These are phyloP conservation scores for Trypanosoma avium DNA, from an alignment of 208 protist species.

Conservation along the genomic window DNA sequence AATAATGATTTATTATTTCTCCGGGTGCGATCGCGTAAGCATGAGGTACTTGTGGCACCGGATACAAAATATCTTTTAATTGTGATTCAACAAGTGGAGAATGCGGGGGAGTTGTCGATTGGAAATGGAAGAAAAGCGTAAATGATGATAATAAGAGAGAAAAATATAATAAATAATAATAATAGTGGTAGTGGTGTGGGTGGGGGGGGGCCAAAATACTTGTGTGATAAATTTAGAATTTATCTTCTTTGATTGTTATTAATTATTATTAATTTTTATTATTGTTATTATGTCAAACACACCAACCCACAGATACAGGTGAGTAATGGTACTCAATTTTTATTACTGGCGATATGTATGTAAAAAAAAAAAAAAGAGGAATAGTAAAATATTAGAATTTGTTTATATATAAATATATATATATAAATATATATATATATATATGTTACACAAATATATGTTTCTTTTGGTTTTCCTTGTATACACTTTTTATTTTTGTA, in stretches of 20 bases:
- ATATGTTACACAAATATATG: neutral
- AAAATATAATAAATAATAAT: too few relatives aligned
- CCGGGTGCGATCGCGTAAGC: conserved; percentile 93
- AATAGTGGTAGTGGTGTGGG: neutral
- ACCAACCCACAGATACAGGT: too few relatives aligned
- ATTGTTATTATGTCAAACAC: too few relatives aligned
- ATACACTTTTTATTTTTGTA: too few relatives aligned
- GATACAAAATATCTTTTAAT: conserved; percentile 91
- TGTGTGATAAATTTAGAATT: too few relatives aligned
- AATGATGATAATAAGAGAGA: too few relatives aligned
- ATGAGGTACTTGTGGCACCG: conserved; percentile 97
- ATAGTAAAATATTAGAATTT: too few relatives aligned
- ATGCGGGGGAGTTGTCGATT: conserved; percentile 27
- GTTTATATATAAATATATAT: conserved; percentile 2
- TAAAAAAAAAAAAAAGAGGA: too few relatives aligned
- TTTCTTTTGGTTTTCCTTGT: conserved; percentile 2
- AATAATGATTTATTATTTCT: conserved; percentile 96
- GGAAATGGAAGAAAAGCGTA: conserved; percentile 16
- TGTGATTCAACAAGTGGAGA: conserved; percentile 83
- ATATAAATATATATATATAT: neutral
- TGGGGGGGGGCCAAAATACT: neutral
- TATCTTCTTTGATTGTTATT: too few relatives aligned
- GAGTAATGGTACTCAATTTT: too few relatives aligned
- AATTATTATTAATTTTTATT: too few relatives aligned
- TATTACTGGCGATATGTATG: too few relatives aligned